A percentile compares a stretch with the other conserved stretches of the same genome.
Evolutionary conservation across 257 asterid genomes (phyloP).

Genomic region (Jacaranda copaia): DNA sequence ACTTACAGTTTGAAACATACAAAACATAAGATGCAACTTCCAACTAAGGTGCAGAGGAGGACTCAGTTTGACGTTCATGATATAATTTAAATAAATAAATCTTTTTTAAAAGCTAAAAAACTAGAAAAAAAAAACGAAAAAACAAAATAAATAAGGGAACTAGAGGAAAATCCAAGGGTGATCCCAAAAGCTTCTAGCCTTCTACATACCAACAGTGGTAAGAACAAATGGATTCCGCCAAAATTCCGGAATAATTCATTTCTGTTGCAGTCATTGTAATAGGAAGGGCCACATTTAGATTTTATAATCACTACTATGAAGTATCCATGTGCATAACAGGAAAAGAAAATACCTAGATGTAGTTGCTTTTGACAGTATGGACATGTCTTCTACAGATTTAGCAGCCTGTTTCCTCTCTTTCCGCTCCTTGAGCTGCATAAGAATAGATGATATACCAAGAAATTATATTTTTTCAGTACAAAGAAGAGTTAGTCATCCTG

Average conservation of each 20-base stretch:
- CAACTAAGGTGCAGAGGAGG: background rate
- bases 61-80: background rate
- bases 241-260: background rate
- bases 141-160: background rate
- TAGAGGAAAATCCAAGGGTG: background rate
- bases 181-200: slow-evolving; percentile 14
- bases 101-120: too few relatives aligned
- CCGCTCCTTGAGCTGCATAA: slow-evolving; percentile 80
- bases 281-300: slow-evolving; percentile 1
- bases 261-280: background rate
- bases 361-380: slow-evolving; percentile 75
- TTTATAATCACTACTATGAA: background rate
- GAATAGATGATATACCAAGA: background rate
- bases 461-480: background rate
- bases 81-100: too few relatives aligned
- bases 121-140: background rate
- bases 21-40: background rate
- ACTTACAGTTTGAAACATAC: too few relatives aligned
- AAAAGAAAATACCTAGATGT: slow-evolving; percentile 74
- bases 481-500: background rate
- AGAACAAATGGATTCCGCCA: background rate
- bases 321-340: slow-evolving; percentile 26
- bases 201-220: slow-evolving; percentile 1
- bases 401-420: slow-evolving; percentile 68
- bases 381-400: slow-evolving; percentile 60